A percentile compares a stretch with the other conserved stretches of the same genome.
phyloP scores from a whole-genome alignment of 2,329 filamentous ascomycete genomes.

The Aspergillus tamarii region DNA sequence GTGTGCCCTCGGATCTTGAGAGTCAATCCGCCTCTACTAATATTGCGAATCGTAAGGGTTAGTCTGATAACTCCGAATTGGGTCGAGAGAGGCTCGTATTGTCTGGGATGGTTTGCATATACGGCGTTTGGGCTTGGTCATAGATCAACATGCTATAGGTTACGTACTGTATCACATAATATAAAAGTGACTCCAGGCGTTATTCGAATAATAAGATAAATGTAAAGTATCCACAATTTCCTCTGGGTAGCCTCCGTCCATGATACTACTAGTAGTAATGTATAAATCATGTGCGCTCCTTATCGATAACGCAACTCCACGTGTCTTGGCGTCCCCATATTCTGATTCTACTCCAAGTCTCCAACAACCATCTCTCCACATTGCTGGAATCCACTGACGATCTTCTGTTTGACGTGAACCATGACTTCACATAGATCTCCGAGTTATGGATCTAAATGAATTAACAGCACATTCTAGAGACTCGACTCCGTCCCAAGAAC shows the following conservation, averaged over 20 bases:
- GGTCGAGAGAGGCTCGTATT: not conserved
- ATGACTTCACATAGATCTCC: not conserved
- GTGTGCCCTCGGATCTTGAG: not conserved
- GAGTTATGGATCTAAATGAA: constrained; percentile 24
- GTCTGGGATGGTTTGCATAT: not conserved
- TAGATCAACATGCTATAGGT: not conserved
- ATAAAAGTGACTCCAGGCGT: not conserved
- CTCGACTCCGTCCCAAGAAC: constrained; percentile 31
- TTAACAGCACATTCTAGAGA: constrained; percentile 26
- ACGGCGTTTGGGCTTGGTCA: not conserved
- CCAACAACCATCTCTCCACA: constrained; percentile 4
- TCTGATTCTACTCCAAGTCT: not conserved
- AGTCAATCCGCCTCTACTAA: not conserved
- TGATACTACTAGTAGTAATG: not conserved
- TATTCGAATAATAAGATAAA: not conserved
- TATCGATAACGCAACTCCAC: constrained; percentile 7
- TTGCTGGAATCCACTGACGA: not conserved
- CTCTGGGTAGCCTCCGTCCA: too few species aligned
- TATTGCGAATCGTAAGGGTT: not conserved
- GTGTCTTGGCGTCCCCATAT: constrained; percentile 4
- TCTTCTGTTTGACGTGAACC: not conserved
- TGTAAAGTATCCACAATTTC: too few species aligned
- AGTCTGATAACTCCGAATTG: not conserved
- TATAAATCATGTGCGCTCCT: not conserved
- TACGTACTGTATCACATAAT: not conserved